Evolutionary conservation across 1,284 basidiomycete species (phyloP).

Genomic region (Coniferiporia sulphurascens): DNA sequence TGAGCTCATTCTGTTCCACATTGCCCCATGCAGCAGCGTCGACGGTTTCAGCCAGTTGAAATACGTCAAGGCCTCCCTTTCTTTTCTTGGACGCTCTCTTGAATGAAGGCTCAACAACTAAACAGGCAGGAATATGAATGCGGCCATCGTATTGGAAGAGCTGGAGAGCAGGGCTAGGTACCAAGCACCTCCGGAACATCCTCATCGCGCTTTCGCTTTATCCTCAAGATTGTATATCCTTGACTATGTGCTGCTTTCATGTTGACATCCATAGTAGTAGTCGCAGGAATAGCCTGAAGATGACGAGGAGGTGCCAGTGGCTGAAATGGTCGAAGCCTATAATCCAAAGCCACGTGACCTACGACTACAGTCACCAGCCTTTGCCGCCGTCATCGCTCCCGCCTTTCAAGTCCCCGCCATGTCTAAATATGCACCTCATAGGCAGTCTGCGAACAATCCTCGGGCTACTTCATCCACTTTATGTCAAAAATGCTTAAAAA

Average conservation of each 20-base stretch:
- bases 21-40: slow-evolving; percentile 64
- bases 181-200: slow-evolving; percentile 75
- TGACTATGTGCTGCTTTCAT: background rate
- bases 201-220: slow-evolving; percentile 74
- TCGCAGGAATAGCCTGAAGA: background rate
- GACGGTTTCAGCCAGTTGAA: slow-evolving; percentile 76
- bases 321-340: background rate
- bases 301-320: background rate
- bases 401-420: slow-evolving; percentile 31
- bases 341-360: background rate
- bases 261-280: background rate
- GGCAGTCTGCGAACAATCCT: slow-evolving; percentile 51
- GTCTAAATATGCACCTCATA: slow-evolving; percentile 80
- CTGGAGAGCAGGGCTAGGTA: slow-evolving; percentile 29
- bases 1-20: slow-evolving; percentile 51
- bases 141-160: slow-evolving; percentile 11
- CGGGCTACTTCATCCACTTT: slow-evolving; percentile 58
- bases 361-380: background rate
- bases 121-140: slow-evolving; percentile 3
- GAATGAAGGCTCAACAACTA: slow-evolving; percentile 58
- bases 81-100: slow-evolving; percentile 37
- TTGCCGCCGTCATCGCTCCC: too few species aligned
- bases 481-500: slow-evolving; percentile 73
- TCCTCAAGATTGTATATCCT: slow-evolving; percentile 61
- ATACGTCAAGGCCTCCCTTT: slow-evolving; percentile 58